phyloP scores from a whole-genome alignment of 139 green algal species.

The Raphidocelis subcapitata region DNA sequence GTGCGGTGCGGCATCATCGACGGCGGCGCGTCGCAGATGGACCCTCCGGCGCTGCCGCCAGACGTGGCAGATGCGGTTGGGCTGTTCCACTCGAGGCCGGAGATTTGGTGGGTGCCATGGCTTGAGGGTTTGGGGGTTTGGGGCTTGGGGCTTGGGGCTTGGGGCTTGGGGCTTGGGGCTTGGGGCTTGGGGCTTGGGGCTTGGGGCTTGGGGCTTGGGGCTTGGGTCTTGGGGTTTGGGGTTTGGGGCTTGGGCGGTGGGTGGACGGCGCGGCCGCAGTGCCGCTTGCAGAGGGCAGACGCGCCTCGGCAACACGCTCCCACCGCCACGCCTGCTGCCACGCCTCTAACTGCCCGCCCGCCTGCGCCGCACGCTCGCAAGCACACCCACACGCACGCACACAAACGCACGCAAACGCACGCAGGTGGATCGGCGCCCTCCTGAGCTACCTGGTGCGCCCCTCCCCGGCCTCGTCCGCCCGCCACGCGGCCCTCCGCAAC shows the following conservation, averaged over 20 bases:
- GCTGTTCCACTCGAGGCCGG: slow-evolving; percentile 1
- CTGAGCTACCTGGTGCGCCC: slow-evolving; percentile 16
- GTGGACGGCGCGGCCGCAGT: too few species aligned
- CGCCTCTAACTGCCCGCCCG: not conserved
- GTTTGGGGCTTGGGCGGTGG: too few species aligned
- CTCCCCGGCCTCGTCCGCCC: not conserved
- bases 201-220: too few species aligned
- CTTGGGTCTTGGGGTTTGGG: too few species aligned
- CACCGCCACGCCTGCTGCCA: too few species aligned
- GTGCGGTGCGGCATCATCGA: not conserved
- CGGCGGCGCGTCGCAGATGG: not conserved
- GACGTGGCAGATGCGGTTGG: not conserved
- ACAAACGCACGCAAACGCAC: too few species aligned
- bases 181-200: too few species aligned
- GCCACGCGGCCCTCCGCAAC: not conserved
- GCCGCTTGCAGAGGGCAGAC: too few species aligned
- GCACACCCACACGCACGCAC: not conserved
- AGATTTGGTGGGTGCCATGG: slow-evolving; percentile 20
- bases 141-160: too few species aligned
- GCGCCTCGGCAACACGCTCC: too few species aligned
- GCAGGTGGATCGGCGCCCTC: slow-evolving; percentile 7
- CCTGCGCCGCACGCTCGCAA: not conserved
- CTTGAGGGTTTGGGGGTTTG: not conserved
- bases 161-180: too few species aligned
- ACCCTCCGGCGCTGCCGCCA: not conserved